These are phyloP conservation scores for Trichomonascaceae sp. DNA, from an alignment of 1,139 yeast species.

Conservation along the genomic window DNA sequence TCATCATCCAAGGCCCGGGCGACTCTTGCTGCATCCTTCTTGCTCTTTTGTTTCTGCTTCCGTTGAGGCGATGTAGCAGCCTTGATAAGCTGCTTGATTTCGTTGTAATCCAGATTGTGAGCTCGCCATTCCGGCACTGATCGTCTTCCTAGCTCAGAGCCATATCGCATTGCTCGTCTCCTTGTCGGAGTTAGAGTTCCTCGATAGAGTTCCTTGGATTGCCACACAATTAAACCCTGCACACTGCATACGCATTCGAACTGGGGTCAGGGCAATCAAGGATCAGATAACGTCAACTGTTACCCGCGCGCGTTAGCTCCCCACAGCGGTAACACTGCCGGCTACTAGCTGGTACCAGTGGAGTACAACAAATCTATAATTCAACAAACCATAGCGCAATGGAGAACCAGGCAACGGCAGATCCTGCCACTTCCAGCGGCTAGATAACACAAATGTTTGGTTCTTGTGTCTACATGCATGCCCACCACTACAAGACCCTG, in stretches of 20 bases:
- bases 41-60: constrained; percentile 15
- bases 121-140: constrained; percentile 84
- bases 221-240: neutral
- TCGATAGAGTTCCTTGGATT: neutral
- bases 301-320: too few relatives aligned
- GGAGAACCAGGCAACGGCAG: too few relatives aligned
- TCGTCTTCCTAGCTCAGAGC: constrained; percentile 55
- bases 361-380: too few relatives aligned
- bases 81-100: constrained; percentile 50
- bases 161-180: constrained; percentile 62
- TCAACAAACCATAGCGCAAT: too few relatives aligned
- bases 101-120: constrained; percentile 73
- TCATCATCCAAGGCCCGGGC: neutral
- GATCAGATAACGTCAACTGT: too few relatives aligned
- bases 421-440: too few relatives aligned
- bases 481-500: too few relatives aligned
- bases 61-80: constrained; percentile 29
- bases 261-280: neutral
- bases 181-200: neutral
- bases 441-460: too few relatives aligned
- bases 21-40: constrained; percentile 31
- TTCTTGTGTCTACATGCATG: too few relatives aligned
- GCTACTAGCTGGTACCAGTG: too few relatives aligned
- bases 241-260: neutral
- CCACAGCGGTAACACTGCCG: too few relatives aligned